phyloP scores from a whole-genome alignment of 129 eudicot genomes.

The Smallanthus sonchifolius region DNA sequence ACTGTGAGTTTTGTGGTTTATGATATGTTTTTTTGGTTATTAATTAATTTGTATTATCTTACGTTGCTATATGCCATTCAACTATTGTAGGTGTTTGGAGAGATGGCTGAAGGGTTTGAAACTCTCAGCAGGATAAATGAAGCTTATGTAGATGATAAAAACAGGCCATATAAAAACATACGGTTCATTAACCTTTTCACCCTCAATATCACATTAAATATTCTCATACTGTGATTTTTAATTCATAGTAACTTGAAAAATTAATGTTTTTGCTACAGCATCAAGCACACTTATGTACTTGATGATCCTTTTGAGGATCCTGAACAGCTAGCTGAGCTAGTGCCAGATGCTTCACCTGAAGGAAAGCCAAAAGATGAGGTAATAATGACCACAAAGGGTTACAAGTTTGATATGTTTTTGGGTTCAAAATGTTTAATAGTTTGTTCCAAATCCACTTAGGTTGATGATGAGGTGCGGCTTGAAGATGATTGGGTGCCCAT shows the following conservation, averaged over 20 bases:
- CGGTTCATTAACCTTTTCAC: constrained; percentile 37
- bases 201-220: constrained; percentile 4
- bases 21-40: neutral
- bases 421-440: constrained; percentile 6
- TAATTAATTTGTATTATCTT: neutral
- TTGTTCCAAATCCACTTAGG: constrained; percentile 35
- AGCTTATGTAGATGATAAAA: constrained; percentile 80
- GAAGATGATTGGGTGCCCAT: constrained; percentile 99
- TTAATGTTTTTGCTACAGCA: constrained; percentile 40
- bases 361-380: constrained; percentile 98
- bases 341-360: constrained; percentile 96
- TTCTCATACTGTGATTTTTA: neutral
- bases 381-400: constrained; percentile 1
- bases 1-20: constrained; percentile 64
- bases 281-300: constrained; percentile 83
- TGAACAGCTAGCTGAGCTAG: constrained; percentile 59
- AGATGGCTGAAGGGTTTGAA: constrained; percentile 92
- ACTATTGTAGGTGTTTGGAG: constrained; percentile 71
- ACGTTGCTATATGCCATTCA: constrained; percentile 12
- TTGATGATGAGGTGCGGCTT: constrained; percentile 91
- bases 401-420: neutral
- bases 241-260: neutral
- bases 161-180: constrained; percentile 83
- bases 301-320: constrained; percentile 98
- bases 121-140: constrained; percentile 81